A percentile compares a stretch with the other conserved stretches of the same genome.
phyloP scores from a whole-genome alignment of 495 filamentous ascomycete species.

The Annulohypoxylon moriforme region DNA sequence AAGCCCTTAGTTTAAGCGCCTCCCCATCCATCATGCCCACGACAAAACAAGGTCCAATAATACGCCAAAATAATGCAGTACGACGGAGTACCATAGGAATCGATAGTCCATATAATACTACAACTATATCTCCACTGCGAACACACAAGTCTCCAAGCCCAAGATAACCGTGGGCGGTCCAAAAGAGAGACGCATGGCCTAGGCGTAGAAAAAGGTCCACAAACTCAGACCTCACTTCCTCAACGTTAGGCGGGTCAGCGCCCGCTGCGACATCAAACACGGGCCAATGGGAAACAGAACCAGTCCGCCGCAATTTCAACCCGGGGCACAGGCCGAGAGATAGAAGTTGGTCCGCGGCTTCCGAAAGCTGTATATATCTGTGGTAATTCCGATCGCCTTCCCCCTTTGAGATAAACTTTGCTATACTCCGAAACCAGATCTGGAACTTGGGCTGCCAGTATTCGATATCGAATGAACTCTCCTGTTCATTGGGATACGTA shows the following conservation, averaged over 20 bases:
- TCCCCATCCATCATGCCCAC: slow-evolving; percentile 1
- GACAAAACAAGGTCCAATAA: not conserved
- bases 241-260: not conserved
- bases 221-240: not conserved
- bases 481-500: not conserved
- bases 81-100: not conserved
- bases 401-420: not conserved
- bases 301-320: not conserved
- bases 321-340: not conserved
- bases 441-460: not conserved
- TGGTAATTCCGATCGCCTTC: not conserved
- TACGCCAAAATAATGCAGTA: not conserved
- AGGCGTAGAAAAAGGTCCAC: not conserved
- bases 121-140: not conserved
- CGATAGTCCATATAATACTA: not conserved
- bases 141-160: not conserved
- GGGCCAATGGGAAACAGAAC: not conserved
- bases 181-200: not conserved
- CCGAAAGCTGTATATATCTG: not conserved
- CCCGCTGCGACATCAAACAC: not conserved
- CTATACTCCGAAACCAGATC: not conserved
- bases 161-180: not conserved
- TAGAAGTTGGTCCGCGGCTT: not conserved
- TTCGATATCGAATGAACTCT: not conserved
- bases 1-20: not conserved